A percentile compares a stretch with the other conserved stretches of the same genome.
Evolutionary conservation across 2,329 filamentous ascomycete genomes (phyloP).

Genomic region (Aspergillus ibericus): DNA sequence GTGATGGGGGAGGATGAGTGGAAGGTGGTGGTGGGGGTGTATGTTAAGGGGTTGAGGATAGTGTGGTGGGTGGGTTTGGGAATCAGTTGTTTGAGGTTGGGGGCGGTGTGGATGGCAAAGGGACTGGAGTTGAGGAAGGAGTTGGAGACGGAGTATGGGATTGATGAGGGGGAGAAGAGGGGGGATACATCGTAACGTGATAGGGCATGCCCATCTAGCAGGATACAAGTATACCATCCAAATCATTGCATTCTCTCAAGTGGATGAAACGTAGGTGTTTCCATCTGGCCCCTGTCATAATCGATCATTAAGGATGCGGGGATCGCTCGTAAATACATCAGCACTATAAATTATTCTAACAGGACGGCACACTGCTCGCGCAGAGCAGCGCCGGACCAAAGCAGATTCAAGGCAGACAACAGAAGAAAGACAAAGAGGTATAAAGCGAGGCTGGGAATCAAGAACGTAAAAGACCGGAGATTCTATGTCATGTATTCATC

Average conservation of each 20-base stretch:
- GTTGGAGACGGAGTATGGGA: background rate
- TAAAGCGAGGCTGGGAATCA: constrained; percentile 6
- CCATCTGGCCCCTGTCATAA: background rate
- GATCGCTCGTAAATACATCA: constrained; percentile 4
- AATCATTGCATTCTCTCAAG: background rate
- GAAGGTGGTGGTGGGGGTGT: constrained; percentile 35
- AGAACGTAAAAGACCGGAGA: constrained; percentile 3
- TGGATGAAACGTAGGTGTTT: background rate
- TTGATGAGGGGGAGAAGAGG: background rate
- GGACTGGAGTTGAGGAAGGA: background rate
- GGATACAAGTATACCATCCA: background rate
- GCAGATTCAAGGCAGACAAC: constrained; percentile 3
- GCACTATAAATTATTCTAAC: constrained; percentile 9
- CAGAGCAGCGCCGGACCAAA: background rate
- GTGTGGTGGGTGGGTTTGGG: constrained; percentile 41
- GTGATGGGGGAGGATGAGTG: background rate
- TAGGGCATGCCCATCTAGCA: too few species aligned
- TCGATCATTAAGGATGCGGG: constrained; percentile 6
- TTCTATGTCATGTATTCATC: constrained; percentile 20
- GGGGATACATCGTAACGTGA: too few species aligned
- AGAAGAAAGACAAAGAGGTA: constrained; percentile 11
- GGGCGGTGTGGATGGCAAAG: too few species aligned
- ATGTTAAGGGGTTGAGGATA: constrained; percentile 34
- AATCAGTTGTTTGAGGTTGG: too few species aligned
- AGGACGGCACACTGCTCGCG: background rate